phyloP scores from a whole-genome alignment of 148 eudicot genomes.

The Diospyros lotus region DNA sequence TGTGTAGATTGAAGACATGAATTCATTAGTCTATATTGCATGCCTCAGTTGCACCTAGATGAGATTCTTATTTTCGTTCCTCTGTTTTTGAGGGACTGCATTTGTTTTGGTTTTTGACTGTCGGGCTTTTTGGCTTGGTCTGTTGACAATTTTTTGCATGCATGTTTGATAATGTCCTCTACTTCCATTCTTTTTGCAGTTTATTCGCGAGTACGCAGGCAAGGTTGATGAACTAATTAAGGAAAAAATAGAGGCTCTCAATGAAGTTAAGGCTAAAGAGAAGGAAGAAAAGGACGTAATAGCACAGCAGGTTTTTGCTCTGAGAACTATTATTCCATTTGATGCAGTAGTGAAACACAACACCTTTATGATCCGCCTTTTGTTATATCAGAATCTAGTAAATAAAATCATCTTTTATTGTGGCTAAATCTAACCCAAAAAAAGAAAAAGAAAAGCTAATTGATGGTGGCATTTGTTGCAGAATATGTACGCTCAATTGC shows the following conservation, averaged over 20 bases:
- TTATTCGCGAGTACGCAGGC: constrained; percentile 93
- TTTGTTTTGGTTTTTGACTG: not conserved
- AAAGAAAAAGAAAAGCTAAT: not conserved
- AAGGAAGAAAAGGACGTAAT: constrained; percentile 79
- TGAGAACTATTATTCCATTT: not conserved
- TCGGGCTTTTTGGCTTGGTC: not conserved
- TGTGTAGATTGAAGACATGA: not conserved
- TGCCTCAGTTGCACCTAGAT: not conserved
- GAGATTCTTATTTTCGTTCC: not conserved
- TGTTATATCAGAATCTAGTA: not conserved
- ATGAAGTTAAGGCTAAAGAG: constrained; percentile 75
- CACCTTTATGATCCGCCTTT: not conserved
- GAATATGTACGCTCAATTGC: constrained; percentile 95
- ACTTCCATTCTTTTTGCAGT: constrained; percentile 35
- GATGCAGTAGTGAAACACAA: not conserved
- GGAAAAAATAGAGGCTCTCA: constrained; percentile 72
- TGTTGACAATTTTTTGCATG: not conserved
- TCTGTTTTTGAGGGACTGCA: not conserved
- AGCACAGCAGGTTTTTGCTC: constrained; percentile 55
- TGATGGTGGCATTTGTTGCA: constrained; percentile 27
- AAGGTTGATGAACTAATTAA: constrained; percentile 91
- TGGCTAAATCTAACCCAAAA: not conserved
- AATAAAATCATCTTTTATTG: not conserved
- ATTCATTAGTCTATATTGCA: not conserved
- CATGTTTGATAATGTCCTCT: not conserved